Percentiles rank a stretch among this genome's conserved stretches.
phyloP scores from a whole-genome alignment of 2,329 filamentous ascomycete genomes.

The Colletotrichum phormii region DNA sequence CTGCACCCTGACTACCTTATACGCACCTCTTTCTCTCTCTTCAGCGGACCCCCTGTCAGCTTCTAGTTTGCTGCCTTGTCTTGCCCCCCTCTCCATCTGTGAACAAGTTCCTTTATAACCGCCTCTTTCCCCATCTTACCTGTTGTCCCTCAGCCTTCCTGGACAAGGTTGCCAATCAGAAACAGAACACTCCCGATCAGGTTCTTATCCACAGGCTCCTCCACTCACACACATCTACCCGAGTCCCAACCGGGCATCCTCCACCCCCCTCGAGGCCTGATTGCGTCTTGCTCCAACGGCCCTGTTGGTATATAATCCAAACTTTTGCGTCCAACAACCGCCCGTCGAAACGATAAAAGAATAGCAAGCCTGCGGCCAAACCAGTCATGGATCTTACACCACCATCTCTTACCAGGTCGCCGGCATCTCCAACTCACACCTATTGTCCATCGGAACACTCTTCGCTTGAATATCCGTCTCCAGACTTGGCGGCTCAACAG shows the following conservation, averaged over 20 bases:
- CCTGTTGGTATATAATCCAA: slow-evolving; percentile 33
- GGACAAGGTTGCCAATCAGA: slow-evolving; percentile 32
- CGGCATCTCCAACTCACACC: slow-evolving; percentile 56
- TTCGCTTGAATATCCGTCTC: slow-evolving; percentile 59
- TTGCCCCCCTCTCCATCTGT: neutral
- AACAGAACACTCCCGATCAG: slow-evolving; percentile 14
- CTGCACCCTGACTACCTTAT: neutral
- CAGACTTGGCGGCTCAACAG: slow-evolving; percentile 55
- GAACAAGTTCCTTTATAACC: slow-evolving; percentile 20
- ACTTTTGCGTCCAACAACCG: slow-evolving; percentile 27
- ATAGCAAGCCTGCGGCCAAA: slow-evolving; percentile 22
- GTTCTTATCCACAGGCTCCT: slow-evolving; percentile 33
- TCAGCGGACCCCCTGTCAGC: slow-evolving; percentile 6
- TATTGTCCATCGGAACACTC: slow-evolving; percentile 56
- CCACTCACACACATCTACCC: slow-evolving; percentile 20
- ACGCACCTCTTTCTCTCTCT: slow-evolving; percentile 11
- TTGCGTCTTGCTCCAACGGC: slow-evolving; percentile 24
- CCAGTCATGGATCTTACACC: slow-evolving; percentile 62
- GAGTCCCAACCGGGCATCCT: slow-evolving; percentile 20
- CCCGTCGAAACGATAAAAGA: slow-evolving; percentile 16
- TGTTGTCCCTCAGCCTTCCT: slow-evolving; percentile 29
- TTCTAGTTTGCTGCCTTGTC: slow-evolving; percentile 13
- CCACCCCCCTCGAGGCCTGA: slow-evolving; percentile 11
- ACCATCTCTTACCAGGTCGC: slow-evolving; percentile 58
- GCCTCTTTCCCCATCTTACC: slow-evolving; percentile 20